Percentiles rank a stretch among this genome's conserved stretches.
Conservation (phyloP, 2,329 filamentous ascomycete species). For the Periconia digitata region DNA sequence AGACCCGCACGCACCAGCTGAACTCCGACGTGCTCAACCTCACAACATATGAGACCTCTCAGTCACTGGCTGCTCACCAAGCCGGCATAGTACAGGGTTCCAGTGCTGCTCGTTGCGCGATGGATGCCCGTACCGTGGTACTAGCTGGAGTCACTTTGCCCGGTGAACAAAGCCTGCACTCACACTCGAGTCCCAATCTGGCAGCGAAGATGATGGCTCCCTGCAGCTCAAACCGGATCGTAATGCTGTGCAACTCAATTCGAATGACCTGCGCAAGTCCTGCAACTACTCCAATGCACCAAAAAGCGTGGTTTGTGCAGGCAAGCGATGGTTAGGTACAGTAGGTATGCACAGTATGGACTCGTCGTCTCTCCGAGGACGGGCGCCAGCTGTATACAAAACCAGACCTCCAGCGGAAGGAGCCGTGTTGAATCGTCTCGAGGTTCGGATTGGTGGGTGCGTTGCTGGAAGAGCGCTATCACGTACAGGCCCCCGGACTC, state of each 20-base stretch:
- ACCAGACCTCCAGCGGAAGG: not conserved
- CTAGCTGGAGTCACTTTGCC: not conserved
- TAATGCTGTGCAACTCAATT: not conserved
- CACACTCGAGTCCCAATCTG: not conserved
- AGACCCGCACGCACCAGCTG: not conserved
- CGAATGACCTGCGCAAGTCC: not conserved
- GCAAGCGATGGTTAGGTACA: too few species aligned
- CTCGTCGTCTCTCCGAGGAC: not conserved
- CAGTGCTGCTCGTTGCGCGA: not conserved
- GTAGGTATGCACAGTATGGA: too few species aligned
- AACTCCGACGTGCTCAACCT: not conserved
- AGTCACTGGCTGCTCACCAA: not conserved
- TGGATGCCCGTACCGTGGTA: not conserved
- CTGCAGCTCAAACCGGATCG: not conserved
- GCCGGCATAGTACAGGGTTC: not conserved
- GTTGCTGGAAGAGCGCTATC: not conserved
- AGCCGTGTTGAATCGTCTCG: not conserved
- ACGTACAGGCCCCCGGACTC: slow-evolving; percentile 20
- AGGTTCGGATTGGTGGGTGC: not conserved
- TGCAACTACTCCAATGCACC: not conserved
- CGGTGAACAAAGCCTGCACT: not conserved
- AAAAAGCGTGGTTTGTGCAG: not conserved
- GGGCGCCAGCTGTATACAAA: not conserved
- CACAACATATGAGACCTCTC: not conserved
- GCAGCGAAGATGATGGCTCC: not conserved